Base-by-base conservation (phyloP, 2,329 filamentous ascomycete species). In the Catunica adiposa region DNA sequence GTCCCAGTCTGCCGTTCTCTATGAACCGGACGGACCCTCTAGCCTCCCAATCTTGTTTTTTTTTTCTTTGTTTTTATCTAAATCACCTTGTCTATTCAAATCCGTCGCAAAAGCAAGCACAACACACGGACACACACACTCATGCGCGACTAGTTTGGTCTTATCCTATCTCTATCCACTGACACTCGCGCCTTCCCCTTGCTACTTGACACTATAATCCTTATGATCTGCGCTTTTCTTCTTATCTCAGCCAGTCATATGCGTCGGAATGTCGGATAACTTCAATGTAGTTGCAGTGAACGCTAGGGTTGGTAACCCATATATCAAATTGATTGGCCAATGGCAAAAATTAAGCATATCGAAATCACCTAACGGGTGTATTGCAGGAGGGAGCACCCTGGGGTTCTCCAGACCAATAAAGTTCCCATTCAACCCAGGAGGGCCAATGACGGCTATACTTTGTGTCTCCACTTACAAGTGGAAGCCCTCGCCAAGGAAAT, bases 71-170 rank as follows among this genome's bases (percentile, higher is more conserved):
- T 17, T n/a, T 22, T n/a, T n/a, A n/a, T n/a, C n/a, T n/a, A n/a
- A n/a, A n/a, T n/a, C n/a, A n/a, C 20, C 40, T n/a, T 7, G 40
- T 11, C 40, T 22, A 44, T n/a, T 25, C 44, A 11, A 20, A 23
- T 20, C 17, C 22, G 9, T 25, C 7, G 44, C 26, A 25, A n/a
- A 48, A n/a, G 44, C 44, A 48, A 48, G 25, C 8, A 48, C 15
- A 23, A 25, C 44, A 4, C 44, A 48, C 44, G 44, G 44, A 48
- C 44, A 48, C 44, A 48, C 44, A 48, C 44, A 48, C 44, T 25
- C 44, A 25, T 20, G 22, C 44, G 22, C 4, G 17, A 23, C 17
- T 11, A 8, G 44, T 25, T 48, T 25, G 4, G 44, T 23, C 8
- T n/a, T 17, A n/a, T 22, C 40, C 40, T 22, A 22, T 44, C 14